Conservation (phyloP, 176 grass and related monocot species). For the Raddia guianensis region DNA sequence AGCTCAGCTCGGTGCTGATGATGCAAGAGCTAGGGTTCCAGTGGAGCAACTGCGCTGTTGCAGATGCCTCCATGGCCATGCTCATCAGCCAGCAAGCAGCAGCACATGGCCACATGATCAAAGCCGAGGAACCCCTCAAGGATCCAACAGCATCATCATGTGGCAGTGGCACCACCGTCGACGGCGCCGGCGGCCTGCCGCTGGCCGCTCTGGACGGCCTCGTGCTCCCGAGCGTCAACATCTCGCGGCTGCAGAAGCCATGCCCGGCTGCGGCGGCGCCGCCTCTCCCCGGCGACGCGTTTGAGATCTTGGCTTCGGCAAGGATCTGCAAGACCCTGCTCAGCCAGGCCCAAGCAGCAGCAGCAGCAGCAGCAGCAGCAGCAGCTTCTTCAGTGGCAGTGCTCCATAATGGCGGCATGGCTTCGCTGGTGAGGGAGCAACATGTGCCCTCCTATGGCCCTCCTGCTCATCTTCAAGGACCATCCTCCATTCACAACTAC, state of each 20-base stretch:
- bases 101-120: slow-evolving; percentile 42
- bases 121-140: slow-evolving; percentile 38
- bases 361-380: slow-evolving; percentile 7
- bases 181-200: slow-evolving; percentile 33
- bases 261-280: slow-evolving; percentile 12
- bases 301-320: slow-evolving; percentile 58
- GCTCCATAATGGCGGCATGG: slow-evolving; percentile 40
- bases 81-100: slow-evolving; percentile 34
- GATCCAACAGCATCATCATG: slow-evolving; percentile 29
- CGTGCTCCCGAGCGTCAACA: slow-evolving; percentile 52
- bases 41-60: slow-evolving; percentile 46
- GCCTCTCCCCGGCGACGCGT: slow-evolving; percentile 39
- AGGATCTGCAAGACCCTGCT: slow-evolving; percentile 55
- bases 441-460: slow-evolving; percentile 56
- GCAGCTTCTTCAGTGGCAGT: slow-evolving; percentile 31
- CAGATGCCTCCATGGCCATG: slow-evolving; percentile 20
- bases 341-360: neutral
- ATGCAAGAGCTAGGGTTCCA: slow-evolving; percentile 91
- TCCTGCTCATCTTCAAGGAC: slow-evolving; percentile 53
- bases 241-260: slow-evolving; percentile 42
- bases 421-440: slow-evolving; percentile 47
- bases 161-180: slow-evolving; percentile 31
- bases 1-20: slow-evolving; percentile 53
- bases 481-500: slow-evolving; percentile 51
- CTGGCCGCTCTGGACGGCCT: slow-evolving; percentile 21